phyloP scores from a whole-genome alignment of 2,329 filamentous ascomycete species.

The Periconia macrospinosa region DNA sequence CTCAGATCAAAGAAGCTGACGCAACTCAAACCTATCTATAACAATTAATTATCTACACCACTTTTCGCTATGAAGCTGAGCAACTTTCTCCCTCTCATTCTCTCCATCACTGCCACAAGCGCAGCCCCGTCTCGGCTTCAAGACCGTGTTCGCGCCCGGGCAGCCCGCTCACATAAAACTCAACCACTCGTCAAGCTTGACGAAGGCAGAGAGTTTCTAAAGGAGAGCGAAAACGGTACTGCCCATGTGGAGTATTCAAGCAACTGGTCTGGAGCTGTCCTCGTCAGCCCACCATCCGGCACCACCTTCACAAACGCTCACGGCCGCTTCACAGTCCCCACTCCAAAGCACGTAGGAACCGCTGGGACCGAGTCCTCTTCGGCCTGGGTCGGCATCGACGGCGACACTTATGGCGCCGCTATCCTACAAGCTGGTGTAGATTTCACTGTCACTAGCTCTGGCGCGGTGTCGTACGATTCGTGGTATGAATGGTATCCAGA shows the following conservation, averaged over 20 bases:
- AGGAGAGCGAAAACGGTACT: slow-evolving; percentile 31
- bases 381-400: slow-evolving; percentile 65
- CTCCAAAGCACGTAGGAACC: slow-evolving; percentile 46
- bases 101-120: slow-evolving; percentile 12
- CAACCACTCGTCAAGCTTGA: slow-evolving; percentile 16
- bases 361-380: slow-evolving; percentile 48
- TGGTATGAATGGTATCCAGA: slow-evolving; percentile 67
- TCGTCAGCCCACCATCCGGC: slow-evolving; percentile 33
- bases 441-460: slow-evolving; percentile 46
- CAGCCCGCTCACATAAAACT: slow-evolving; percentile 14
- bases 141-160: slow-evolving; percentile 16
- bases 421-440: slow-evolving; percentile 63
- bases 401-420: slow-evolving; percentile 56
- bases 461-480: slow-evolving; percentile 52
- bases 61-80: slow-evolving; percentile 17
- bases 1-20: too few relatives aligned
- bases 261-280: slow-evolving; percentile 64
- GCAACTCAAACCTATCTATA: too few relatives aligned
- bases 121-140: slow-evolving; percentile 15
- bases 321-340: slow-evolving; percentile 58
- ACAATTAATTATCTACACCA: too few relatives aligned
- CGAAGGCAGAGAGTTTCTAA: slow-evolving; percentile 9
- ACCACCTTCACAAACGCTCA: slow-evolving; percentile 57
- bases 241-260: slow-evolving; percentile 53
- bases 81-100: slow-evolving; percentile 7